Conservation (phyloP, 164 flowering plant genomes). For the Warburgia ugandensis region DNA sequence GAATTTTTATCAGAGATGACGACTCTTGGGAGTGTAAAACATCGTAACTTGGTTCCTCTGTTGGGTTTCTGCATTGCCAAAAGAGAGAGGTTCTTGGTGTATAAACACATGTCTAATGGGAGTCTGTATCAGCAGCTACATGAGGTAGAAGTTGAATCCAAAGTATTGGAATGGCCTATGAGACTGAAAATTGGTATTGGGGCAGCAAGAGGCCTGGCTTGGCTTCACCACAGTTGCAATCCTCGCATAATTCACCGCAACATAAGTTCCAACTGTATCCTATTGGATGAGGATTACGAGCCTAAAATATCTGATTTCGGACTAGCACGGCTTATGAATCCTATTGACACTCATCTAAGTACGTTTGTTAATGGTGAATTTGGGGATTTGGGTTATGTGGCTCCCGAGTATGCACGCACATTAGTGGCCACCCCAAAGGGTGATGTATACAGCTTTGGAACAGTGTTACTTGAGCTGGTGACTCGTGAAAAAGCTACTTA, state of each 20-base stretch:
- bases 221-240: conserved; percentile 23
- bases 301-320: conserved; percentile 21
- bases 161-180: conserved; percentile 15
- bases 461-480: conserved; percentile 19
- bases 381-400: conserved; percentile 21
- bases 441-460: conserved; percentile 22
- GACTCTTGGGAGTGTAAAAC: conserved; percentile 16
- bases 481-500: conserved; percentile 17
- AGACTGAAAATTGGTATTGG: conserved; percentile 17
- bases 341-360: conserved; percentile 11
- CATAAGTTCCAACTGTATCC: conserved; percentile 21
- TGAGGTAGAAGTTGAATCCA: conserved; percentile 2
- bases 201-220: conserved; percentile 20
- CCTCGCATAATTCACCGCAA: conserved; percentile 17
- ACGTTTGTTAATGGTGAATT: conserved; percentile 19
- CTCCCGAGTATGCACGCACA: conserved; percentile 20
- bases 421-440: conserved; percentile 22
- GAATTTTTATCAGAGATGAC: conserved; percentile 19
- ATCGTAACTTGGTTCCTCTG: conserved; percentile 18
- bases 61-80: conserved; percentile 30
- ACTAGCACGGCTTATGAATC: conserved; percentile 21
- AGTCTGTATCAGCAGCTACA: conserved; percentile 22
- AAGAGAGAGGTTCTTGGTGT: conserved; percentile 31
- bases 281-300: conserved; percentile 18
- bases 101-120: conserved; percentile 27